These are phyloP conservation scores for Neopestalotiopsis sp. DNA, from an alignment of 2,329 filamentous ascomycete species.

Conservation along the genomic window DNA sequence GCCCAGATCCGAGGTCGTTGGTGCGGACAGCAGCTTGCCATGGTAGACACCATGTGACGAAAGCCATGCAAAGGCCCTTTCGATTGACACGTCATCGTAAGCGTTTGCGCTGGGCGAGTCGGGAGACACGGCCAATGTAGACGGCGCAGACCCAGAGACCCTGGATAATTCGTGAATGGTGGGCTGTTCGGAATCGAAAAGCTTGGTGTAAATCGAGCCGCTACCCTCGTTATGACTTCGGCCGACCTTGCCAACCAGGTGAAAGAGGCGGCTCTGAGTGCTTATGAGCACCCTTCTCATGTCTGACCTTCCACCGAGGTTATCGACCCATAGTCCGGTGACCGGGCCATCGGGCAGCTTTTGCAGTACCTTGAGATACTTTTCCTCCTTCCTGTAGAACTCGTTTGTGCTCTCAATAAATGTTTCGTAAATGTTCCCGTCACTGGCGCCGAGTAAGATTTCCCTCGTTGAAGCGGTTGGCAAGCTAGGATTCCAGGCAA, in stretches of 20 bases:
- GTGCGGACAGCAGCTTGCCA: conserved; percentile 73
- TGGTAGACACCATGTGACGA: conserved; percentile 86
- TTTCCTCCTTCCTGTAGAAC: conserved; percentile 94
- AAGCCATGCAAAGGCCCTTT: conserved; percentile 89
- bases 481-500: conserved; percentile 93
- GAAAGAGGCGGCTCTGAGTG: conserved; percentile 78
- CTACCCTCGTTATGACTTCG: conserved; percentile 77
- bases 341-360: conserved; percentile 83
- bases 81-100: conserved; percentile 61
- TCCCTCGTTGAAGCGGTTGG: conserved; percentile 94
- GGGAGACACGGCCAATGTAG: conserved; percentile 76
- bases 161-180: conserved; percentile 74
- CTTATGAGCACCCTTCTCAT: conserved; percentile 78
- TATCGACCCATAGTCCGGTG: conserved; percentile 85
- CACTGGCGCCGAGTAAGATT: conserved; percentile 88
- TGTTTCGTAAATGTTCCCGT: conserved; percentile 93
- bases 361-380: conserved; percentile 84
- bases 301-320: conserved; percentile 70
- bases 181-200: conserved; percentile 89
- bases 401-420: conserved; percentile 94
- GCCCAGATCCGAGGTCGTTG: conserved; percentile 68
- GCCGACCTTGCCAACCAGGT: conserved; percentile 80
- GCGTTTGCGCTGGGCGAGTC: conserved; percentile 63
- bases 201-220: conserved; percentile 80
- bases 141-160: conserved; percentile 63